Conservation (phyloP, 75 land plant genomes). For the Azolla pinnata region DNA sequence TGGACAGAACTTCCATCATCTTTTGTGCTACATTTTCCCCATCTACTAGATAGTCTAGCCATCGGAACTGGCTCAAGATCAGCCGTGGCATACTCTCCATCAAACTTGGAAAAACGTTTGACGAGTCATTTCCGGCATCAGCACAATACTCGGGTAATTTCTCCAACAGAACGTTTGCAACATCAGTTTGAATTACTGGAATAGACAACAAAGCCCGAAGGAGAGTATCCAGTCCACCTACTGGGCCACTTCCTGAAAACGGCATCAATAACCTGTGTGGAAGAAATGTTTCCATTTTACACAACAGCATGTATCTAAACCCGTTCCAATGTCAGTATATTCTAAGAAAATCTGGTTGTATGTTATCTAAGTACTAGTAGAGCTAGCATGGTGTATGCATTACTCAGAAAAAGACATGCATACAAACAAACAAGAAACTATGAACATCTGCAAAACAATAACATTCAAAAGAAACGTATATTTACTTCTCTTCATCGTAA, state of each 20-base stretch:
- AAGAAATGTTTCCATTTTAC: background rate
- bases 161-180: constrained; percentile 59
- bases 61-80: constrained; percentile 76
- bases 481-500: no score
- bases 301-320: constrained; percentile 3
- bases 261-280: background rate
- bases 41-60: constrained; percentile 85
- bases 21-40: constrained; percentile 45
- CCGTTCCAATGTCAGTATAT: background rate
- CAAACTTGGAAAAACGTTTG: constrained; percentile 13
- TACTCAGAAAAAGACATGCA: background rate
- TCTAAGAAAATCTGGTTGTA: background rate
- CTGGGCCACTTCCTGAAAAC: constrained; percentile 14
- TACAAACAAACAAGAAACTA: background rate
- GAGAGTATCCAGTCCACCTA: constrained; percentile 39
- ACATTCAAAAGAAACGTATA: no score
- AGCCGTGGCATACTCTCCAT: constrained; percentile 62
- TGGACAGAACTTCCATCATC: constrained; percentile 63
- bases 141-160: constrained; percentile 68
- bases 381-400: background rate
- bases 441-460: background rate
- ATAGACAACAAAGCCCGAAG: constrained; percentile 56
- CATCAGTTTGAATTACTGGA: constrained; percentile 49
- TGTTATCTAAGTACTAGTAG: background rate
- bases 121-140: constrained; percentile 8